Evolutionary conservation across 352 stramenopile species (phyloP).

Genomic region (Phytopythium delawarense): DNA sequence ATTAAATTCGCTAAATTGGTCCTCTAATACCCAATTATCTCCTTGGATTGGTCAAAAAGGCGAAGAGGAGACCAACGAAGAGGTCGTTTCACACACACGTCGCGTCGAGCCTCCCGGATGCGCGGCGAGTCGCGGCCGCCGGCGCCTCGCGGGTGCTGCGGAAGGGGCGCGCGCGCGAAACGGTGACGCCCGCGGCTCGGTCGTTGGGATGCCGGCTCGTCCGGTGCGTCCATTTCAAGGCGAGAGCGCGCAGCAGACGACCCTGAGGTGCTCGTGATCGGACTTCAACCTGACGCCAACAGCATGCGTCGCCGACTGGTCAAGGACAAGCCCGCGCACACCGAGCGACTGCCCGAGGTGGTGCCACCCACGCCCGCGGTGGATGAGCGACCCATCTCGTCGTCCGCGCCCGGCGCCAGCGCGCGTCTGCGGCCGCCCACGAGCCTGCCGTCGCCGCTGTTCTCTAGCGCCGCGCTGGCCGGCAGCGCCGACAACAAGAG

Average conservation of each 20-base stretch:
- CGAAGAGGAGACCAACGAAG: neutral
- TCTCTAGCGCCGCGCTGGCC: neutral
- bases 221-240: neutral
- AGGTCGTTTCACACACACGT: neutral
- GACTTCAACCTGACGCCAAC: too few relatives aligned
- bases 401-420: neutral
- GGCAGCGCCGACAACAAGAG: constrained; percentile 2
- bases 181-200: neutral
- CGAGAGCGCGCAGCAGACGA: neutral
- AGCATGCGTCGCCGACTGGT: constrained; percentile 20
- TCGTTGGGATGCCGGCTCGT: neutral
- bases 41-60: neutral
- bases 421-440: neutral
- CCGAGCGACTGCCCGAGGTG: constrained; percentile 21
- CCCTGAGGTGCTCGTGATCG: too few relatives aligned
- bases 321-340: constrained; percentile 14
- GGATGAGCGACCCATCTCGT: constrained; percentile 8
- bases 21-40: neutral
- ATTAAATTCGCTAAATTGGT: neutral
- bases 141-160: neutral
- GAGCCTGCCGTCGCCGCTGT: constrained; percentile 5
- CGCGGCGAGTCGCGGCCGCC: neutral
- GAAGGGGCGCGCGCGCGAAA: neutral
- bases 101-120: neutral
- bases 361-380: constrained; percentile 1